Conservation (phyloP, 257 asterid species). For the Ajuga chamaepitys region DNA sequence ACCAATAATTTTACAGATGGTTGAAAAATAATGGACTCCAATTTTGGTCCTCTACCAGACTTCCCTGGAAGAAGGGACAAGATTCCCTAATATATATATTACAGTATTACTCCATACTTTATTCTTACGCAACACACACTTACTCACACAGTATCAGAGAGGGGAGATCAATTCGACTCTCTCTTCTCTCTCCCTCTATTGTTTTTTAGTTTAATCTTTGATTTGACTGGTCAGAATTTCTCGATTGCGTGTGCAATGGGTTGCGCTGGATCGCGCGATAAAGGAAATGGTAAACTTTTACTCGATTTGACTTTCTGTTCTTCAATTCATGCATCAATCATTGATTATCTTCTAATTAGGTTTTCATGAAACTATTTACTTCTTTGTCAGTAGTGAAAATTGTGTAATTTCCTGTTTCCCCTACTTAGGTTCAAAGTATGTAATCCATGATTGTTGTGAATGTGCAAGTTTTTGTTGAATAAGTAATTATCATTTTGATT, state of each 20-base stretch:
- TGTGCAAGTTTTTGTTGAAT: neutral
- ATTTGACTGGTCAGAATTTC: neutral
- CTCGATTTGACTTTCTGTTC: constrained; percentile 6
- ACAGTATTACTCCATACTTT: no score
- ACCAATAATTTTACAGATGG: neutral
- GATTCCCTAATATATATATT: no score
- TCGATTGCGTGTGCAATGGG: no score
- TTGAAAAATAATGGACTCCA: constrained; percentile 27
- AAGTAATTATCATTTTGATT: no score
- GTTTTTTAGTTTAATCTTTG: constrained; percentile 3
- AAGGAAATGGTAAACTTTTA: constrained; percentile 33
- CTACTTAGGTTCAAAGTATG: neutral
- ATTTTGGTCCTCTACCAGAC: neutral
- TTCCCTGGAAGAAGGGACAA: no score
- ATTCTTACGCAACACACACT: no score
- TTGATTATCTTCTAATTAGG: no score
- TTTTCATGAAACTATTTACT: neutral
- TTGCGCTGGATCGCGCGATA: constrained; percentile 60
- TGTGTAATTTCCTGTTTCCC: neutral
- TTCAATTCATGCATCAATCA: neutral
- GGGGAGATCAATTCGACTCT: constrained; percentile 12
- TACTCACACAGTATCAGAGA: neutral
- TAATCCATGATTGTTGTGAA: neutral
- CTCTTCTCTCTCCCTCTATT: neutral
- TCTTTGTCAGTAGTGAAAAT: neutral